These are phyloP conservation scores for Pezicula radicicola DNA, from an alignment of 2,329 filamentous ascomycete genomes.

Conservation along the genomic window DNA sequence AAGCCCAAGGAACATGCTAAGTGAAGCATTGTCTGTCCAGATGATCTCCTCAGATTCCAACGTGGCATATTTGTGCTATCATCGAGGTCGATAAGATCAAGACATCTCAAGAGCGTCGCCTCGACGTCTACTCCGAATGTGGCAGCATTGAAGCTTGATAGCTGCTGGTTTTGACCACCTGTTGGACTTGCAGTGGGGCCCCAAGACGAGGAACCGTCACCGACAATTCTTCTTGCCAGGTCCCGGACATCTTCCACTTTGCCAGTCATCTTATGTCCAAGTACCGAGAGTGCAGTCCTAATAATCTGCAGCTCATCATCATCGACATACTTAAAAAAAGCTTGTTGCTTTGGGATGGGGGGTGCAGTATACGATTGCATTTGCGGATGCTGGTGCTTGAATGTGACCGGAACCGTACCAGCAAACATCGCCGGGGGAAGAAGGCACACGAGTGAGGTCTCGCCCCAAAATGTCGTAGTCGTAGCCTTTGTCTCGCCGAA, in stretches of 20 bases:
- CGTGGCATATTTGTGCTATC: slow-evolving; percentile 66
- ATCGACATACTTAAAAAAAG: slow-evolving; percentile 71
- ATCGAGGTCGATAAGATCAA: slow-evolving; percentile 78
- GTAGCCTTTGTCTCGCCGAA: slow-evolving; percentile 71
- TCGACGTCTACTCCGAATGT: slow-evolving; percentile 30
- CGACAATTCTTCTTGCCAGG: slow-evolving; percentile 58
- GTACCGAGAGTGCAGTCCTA: slow-evolving; percentile 61
- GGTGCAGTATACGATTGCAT: slow-evolving; percentile 37
- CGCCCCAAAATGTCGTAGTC: slow-evolving; percentile 61
- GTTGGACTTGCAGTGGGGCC: slow-evolving; percentile 39
- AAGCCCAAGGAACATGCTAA: slow-evolving; percentile 74
- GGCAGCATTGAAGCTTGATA: slow-evolving; percentile 36
- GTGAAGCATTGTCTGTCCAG: slow-evolving; percentile 79
- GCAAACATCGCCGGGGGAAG: slow-evolving; percentile 56
- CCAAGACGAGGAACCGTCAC: slow-evolving; percentile 45
- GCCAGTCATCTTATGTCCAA: slow-evolving; percentile 63
- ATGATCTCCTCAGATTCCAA: slow-evolving; percentile 62
- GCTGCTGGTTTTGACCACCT: slow-evolving; percentile 43
- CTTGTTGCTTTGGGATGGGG: slow-evolving; percentile 44
- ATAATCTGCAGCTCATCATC: slow-evolving; percentile 68
- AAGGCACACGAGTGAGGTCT: slow-evolving; percentile 60
- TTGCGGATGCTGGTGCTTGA: slow-evolving; percentile 48
- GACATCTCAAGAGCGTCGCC: slow-evolving; percentile 58
- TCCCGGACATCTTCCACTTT: slow-evolving; percentile 59
- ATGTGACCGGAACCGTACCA: slow-evolving; percentile 57